A percentile compares a stretch with the other conserved stretches of the same genome.
These are phyloP conservation scores for Diaporthe vexans DNA, from an alignment of 2,329 filamentous ascomycete species.

Conservation along the genomic window DNA sequence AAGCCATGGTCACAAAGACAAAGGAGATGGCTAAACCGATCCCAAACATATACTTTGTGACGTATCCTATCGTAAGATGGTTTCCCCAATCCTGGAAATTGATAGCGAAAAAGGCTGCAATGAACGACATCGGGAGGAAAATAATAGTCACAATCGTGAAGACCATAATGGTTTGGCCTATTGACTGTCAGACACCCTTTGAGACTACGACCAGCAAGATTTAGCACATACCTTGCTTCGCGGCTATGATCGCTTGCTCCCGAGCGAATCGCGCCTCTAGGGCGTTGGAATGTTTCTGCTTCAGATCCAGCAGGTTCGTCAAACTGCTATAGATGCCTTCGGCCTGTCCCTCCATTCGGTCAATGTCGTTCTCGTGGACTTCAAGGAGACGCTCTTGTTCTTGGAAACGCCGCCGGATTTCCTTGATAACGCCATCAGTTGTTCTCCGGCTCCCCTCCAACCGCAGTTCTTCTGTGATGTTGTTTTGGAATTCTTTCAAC, in stretches of 20 bases:
- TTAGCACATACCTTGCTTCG: slow-evolving; percentile 54
- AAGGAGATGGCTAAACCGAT: slow-evolving; percentile 57
- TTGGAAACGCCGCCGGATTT: slow-evolving; percentile 64
- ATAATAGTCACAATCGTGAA: slow-evolving; percentile 62
- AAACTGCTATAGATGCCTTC: slow-evolving; percentile 70
- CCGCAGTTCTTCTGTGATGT: slow-evolving; percentile 54
- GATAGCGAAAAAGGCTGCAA: slow-evolving; percentile 60
- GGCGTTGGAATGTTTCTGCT: slow-evolving; percentile 78
- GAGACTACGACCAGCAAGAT: not conserved
- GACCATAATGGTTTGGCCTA: slow-evolving; percentile 58
- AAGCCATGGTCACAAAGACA: slow-evolving; percentile 55
- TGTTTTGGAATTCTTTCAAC: slow-evolving; percentile 60
- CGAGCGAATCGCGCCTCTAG: slow-evolving; percentile 74
- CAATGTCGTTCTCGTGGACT: slow-evolving; percentile 69
- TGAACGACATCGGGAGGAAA: slow-evolving; percentile 60
- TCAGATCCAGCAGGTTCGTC: slow-evolving; percentile 74
- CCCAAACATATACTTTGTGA: slow-evolving; percentile 51
- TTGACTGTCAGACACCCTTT: not conserved
- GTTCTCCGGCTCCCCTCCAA: slow-evolving; percentile 43
- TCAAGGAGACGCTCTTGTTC: slow-evolving; percentile 71
- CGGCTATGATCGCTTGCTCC: slow-evolving; percentile 73
- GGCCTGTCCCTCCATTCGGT: slow-evolving; percentile 74
- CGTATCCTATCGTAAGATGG: slow-evolving; percentile 46
- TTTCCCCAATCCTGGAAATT: slow-evolving; percentile 62
- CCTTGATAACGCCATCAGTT: slow-evolving; percentile 40